phyloP scores from a whole-genome alignment of 2,329 filamentous ascomycete species.

The Penicillium sp. region DNA sequence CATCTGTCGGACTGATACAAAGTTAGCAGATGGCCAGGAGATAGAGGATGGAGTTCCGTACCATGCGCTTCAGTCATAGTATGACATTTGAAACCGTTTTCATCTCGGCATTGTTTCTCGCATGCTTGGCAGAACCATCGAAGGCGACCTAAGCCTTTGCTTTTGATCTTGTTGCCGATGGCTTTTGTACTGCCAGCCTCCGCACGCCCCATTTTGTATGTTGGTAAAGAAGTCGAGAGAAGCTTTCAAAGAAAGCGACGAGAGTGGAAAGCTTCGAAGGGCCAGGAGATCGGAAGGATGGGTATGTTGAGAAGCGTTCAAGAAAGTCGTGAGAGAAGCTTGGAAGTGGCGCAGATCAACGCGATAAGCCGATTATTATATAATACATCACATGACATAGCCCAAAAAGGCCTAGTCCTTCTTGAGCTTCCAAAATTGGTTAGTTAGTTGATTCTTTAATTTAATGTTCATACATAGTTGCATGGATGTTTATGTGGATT shows the following conservation, averaged over 20 bases:
- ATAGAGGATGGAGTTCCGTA: neutral
- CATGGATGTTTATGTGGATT: neutral
- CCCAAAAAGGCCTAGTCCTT: no score
- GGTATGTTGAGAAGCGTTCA: neutral
- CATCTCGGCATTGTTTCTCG: conserved; percentile 64
- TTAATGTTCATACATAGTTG: neutral
- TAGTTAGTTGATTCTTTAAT: neutral
- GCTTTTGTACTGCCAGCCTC: conserved; percentile 91
- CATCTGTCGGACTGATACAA: conserved; percentile 70
- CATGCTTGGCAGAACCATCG: conserved; percentile 91
- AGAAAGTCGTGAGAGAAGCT: neutral
- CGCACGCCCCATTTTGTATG: conserved; percentile 75
- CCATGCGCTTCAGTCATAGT: conserved; percentile 39
- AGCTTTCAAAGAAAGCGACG: neutral
- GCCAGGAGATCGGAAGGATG: neutral
- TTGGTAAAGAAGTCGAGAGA: neutral
- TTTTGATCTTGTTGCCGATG: conserved; percentile 86
- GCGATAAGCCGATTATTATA: conserved; percentile 1
- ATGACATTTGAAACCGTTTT: conserved; percentile 89
- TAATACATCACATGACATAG: neutral
- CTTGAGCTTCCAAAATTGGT: neutral
- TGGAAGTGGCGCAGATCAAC: conserved; percentile 1
- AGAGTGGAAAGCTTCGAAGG: neutral
- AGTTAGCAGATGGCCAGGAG: neutral
- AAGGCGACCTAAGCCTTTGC: conserved; percentile 67